Evolutionary conservation across 495 filamentous ascomycete genomes (phyloP).

Genomic region (Penicillium alfredii): DNA sequence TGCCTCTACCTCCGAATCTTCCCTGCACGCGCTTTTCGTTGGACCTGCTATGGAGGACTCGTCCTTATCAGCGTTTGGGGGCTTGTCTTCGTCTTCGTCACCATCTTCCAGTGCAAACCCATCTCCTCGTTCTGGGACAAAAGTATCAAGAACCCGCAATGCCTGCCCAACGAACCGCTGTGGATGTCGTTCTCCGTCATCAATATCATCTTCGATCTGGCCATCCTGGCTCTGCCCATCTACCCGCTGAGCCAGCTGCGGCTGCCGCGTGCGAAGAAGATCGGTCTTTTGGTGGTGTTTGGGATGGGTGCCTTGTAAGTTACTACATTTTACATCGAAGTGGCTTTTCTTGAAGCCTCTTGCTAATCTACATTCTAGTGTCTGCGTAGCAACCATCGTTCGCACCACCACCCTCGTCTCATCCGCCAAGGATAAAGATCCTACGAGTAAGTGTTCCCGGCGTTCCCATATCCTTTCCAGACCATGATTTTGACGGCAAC

Average conservation of each 20-base stretch:
- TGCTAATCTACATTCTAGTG: too few relatives aligned
- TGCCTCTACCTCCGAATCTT: constrained; percentile 34
- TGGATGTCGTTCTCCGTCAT: constrained; percentile 19
- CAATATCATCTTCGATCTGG: constrained; percentile 36
- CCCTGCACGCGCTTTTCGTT: constrained; percentile 20
- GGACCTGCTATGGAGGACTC: constrained; percentile 17
- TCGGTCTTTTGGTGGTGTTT: constrained; percentile 32
- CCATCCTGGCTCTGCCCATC: constrained; percentile 36
- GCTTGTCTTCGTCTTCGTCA: constrained; percentile 26
- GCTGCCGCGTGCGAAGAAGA: constrained; percentile 32
- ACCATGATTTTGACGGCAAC: constrained; percentile 17
- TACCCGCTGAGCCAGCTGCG: constrained; percentile 35
- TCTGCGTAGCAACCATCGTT: constrained; percentile 20
- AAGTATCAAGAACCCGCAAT: constrained; percentile 11
- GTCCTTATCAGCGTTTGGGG: constrained; percentile 12
- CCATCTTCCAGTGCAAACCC: constrained; percentile 40
- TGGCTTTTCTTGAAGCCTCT: too few relatives aligned
- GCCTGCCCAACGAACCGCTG: constrained; percentile 14
- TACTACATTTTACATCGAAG: too few relatives aligned
- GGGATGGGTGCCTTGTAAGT: constrained; percentile 24
- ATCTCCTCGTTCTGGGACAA: constrained; percentile 33
- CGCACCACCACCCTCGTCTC: constrained; percentile 23
- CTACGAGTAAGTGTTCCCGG: constrained; percentile 15
- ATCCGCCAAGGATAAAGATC: constrained; percentile 18
- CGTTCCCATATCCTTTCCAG: neutral